These are phyloP conservation scores for Oxytropis ochrocephala DNA, from an alignment of 306 rosid species.

Conservation along the genomic window DNA sequence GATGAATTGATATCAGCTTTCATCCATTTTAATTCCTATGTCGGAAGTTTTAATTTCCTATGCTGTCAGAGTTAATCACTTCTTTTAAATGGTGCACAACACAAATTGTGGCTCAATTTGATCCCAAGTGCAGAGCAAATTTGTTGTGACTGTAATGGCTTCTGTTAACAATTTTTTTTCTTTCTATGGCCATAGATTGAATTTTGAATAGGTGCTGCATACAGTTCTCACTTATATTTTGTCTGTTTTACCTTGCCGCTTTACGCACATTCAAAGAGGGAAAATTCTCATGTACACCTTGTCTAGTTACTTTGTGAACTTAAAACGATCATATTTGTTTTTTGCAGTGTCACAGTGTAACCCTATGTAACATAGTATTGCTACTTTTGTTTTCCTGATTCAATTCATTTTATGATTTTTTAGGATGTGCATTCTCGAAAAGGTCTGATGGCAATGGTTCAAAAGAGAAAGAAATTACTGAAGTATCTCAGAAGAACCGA, in stretches of 20 bases:
- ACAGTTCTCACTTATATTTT: background rate
- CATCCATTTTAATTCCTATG: background rate
- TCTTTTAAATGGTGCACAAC: background rate
- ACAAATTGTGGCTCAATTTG: background rate
- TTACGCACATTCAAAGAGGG: background rate
- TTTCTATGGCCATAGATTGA: background rate
- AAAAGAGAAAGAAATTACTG: conserved; percentile 68
- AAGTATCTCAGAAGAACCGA: conserved; percentile 88
- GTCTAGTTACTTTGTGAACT: background rate
- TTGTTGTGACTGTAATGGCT: background rate
- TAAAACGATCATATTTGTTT: background rate
- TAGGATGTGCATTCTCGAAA: conserved; percentile 92
- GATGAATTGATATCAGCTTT: background rate
- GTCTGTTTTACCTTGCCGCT: background rate
- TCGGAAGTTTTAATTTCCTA: background rate
- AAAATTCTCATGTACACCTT: background rate
- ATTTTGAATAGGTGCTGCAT: background rate
- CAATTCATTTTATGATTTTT: conserved; percentile 3
- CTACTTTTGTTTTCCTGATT: conserved; percentile 5
- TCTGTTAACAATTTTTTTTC: background rate
- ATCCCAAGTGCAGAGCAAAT: background rate
- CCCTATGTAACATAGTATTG: background rate
- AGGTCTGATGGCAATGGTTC: conserved; percentile 85
- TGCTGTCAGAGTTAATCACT: background rate
- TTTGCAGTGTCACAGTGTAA: background rate